Conservation (phyloP, 495 filamentous ascomycete species). For the Aspergillus egyptiacus region DNA sequence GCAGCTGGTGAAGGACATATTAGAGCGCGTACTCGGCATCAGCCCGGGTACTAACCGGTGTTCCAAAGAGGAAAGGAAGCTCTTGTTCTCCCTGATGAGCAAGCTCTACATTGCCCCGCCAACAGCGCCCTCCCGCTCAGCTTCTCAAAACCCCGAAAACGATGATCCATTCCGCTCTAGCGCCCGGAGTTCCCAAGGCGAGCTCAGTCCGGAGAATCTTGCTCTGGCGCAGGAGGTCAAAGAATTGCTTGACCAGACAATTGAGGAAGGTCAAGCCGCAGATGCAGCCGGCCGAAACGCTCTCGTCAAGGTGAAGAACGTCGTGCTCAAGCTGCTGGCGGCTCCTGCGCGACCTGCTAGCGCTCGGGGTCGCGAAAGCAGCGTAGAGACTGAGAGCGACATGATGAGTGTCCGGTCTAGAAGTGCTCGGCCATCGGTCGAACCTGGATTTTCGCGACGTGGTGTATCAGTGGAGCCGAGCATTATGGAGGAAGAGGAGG, state of each 20-base stretch:
- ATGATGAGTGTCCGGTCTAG: slow-evolving; percentile 31
- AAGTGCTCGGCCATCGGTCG: slow-evolving; percentile 38
- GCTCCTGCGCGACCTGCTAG: slow-evolving; percentile 32
- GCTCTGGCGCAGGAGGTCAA: slow-evolving; percentile 39
- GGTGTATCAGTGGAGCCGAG: slow-evolving; percentile 40
- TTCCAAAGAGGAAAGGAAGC: slow-evolving; percentile 78
- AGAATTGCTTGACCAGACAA: slow-evolving; percentile 55
- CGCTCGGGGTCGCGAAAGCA: slow-evolving; percentile 29
- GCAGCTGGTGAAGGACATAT: slow-evolving; percentile 32
- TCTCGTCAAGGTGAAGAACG: slow-evolving; percentile 71
- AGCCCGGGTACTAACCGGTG: slow-evolving; percentile 33
- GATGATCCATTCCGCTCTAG: slow-evolving; percentile 39
- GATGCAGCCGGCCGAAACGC: slow-evolving; percentile 71
- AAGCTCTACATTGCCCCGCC: slow-evolving; percentile 74
- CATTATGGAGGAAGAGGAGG: slow-evolving; percentile 48
- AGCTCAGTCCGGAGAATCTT: slow-evolving; percentile 32
- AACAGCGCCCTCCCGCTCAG: slow-evolving; percentile 28
- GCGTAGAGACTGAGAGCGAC: slow-evolving; percentile 34
- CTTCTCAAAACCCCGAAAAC: slow-evolving; percentile 37
- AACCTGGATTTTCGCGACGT: slow-evolving; percentile 26
- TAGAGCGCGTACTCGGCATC: slow-evolving; percentile 29
- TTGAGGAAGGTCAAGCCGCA: slow-evolving; percentile 60
- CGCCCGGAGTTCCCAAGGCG: slow-evolving; percentile 31
- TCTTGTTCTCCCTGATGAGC: slow-evolving; percentile 65
- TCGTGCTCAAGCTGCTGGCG: slow-evolving; percentile 43